Percentiles rank a stretch among this genome's conserved stretches.
phyloP scores from a whole-genome alignment of 805 yeast species.

The Candida manassasensis region DNA sequence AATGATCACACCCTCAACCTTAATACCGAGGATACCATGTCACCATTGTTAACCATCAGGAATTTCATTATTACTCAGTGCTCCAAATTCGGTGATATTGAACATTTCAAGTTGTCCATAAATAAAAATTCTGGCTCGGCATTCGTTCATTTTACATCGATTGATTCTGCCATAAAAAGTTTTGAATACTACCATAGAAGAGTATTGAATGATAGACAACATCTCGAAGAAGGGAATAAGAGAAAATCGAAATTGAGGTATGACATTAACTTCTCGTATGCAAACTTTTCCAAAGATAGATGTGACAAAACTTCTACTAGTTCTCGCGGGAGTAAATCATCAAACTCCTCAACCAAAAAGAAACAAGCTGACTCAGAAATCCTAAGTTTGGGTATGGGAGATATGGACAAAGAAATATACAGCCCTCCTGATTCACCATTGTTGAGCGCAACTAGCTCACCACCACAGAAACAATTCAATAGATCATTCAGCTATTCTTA shows the following conservation, averaged over 20 bases:
- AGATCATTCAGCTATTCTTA: neutral
- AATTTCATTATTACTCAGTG: slow-evolving; percentile 24
- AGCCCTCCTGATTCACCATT: slow-evolving; percentile 5
- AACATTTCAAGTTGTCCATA: slow-evolving; percentile 23
- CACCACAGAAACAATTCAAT: slow-evolving; percentile 1
- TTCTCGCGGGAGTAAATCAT: slow-evolving; percentile 7
- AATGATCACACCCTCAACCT: neutral
- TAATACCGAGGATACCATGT: neutral
- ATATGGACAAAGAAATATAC: neutral
- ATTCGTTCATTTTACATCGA: slow-evolving; percentile 38
- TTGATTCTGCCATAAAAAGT: slow-evolving; percentile 42
- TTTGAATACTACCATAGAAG: slow-evolving; percentile 29
- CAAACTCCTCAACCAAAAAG: slow-evolving; percentile 4
- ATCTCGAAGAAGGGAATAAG: slow-evolving; percentile 6
- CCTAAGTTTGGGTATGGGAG: slow-evolving; percentile 1
- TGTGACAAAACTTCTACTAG: slow-evolving; percentile 28
- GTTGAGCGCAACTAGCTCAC: slow-evolving; percentile 2
- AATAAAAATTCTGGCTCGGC: slow-evolving; percentile 7
- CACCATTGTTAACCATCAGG: slow-evolving; percentile 1
- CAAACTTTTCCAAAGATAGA: slow-evolving; percentile 30
- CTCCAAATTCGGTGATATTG: slow-evolving; percentile 38
- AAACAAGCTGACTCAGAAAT: slow-evolving; percentile 4
- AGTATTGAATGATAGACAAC: slow-evolving; percentile 16
- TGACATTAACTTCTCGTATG: slow-evolving; percentile 14
- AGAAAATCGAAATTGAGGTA: slow-evolving; percentile 8